Conservation (phyloP, 2,329 filamentous ascomycete species). For the Colletotrichum tamarilloi region DNA sequence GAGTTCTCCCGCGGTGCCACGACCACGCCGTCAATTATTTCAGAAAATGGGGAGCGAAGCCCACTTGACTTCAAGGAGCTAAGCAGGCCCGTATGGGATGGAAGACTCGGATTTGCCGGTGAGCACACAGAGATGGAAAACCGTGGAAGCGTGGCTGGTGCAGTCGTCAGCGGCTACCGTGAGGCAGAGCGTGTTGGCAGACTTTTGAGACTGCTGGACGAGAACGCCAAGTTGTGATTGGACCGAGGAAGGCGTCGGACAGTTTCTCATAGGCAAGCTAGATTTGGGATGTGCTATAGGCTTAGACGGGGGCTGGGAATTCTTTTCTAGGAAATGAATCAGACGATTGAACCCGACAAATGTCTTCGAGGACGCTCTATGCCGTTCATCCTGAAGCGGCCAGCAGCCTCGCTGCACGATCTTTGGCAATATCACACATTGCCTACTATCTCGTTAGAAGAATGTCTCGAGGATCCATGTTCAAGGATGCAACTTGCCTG, state of each 20-base stretch:
- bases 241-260: neutral
- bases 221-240: slow-evolving; percentile 22
- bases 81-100: slow-evolving; percentile 28
- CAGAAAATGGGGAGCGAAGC: slow-evolving; percentile 28
- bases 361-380: neutral
- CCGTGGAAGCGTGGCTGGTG: slow-evolving; percentile 32
- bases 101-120: slow-evolving; percentile 28
- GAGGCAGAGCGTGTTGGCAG: slow-evolving; percentile 31
- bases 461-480: neutral
- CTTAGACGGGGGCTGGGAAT: neutral
- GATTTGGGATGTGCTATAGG: slow-evolving; percentile 11
- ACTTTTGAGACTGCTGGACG: slow-evolving; percentile 25
- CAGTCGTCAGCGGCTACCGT: slow-evolving; percentile 30
- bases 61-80: slow-evolving; percentile 33
- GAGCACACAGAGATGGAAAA: slow-evolving; percentile 35
- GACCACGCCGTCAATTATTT: slow-evolving; percentile 30
- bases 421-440: slow-evolving; percentile 91
- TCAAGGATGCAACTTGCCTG: slow-evolving; percentile 63
- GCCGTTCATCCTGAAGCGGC: neutral
- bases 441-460: slow-evolving; percentile 62
- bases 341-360: neutral
- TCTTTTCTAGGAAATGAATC: neutral
- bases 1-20: slow-evolving; percentile 32
- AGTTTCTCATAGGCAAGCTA: slow-evolving; percentile 22
- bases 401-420: slow-evolving; percentile 76